phyloP scores from a whole-genome alignment of 345 rosid genomes.

The Syzygium oleosum region DNA sequence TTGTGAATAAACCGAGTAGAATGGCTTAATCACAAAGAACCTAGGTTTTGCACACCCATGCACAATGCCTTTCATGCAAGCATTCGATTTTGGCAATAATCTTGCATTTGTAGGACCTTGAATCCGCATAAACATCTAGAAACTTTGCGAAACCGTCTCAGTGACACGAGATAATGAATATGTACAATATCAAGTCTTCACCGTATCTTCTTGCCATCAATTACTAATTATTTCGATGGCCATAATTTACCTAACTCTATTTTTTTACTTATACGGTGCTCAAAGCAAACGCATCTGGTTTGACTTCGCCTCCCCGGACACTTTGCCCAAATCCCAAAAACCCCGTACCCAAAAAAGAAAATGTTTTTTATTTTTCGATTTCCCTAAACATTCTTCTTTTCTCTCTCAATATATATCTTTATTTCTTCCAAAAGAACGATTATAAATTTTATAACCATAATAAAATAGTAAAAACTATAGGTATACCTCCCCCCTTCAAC shows the following conservation, averaged over 20 bases:
- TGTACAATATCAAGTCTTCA: neutral
- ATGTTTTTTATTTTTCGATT: neutral
- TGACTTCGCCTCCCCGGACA: slow-evolving; percentile 34
- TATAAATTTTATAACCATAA: neutral
- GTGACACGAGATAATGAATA: neutral
- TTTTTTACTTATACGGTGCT: neutral
- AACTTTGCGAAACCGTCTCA: accelerated
- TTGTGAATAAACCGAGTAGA: neutral
- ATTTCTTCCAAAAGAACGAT: neutral
- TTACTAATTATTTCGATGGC: neutral
- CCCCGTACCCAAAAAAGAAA: neutral
- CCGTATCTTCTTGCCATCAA: neutral
- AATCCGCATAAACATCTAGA: neutral
- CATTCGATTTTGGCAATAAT: neutral
- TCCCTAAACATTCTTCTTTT: neutral
- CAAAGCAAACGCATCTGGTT: slow-evolving; percentile 7
- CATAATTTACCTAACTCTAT: neutral
- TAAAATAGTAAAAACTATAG: neutral
- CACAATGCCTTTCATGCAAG: neutral
- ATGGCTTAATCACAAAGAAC: neutral
- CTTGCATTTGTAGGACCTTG: neutral
- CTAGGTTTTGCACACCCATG: neutral
- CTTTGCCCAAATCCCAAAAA: neutral
- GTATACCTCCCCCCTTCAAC: neutral
- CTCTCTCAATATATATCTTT: neutral